Evolutionary conservation across 352 stramenopile genomes (phyloP).

Genomic region (Achlya hypogyna): DNA sequence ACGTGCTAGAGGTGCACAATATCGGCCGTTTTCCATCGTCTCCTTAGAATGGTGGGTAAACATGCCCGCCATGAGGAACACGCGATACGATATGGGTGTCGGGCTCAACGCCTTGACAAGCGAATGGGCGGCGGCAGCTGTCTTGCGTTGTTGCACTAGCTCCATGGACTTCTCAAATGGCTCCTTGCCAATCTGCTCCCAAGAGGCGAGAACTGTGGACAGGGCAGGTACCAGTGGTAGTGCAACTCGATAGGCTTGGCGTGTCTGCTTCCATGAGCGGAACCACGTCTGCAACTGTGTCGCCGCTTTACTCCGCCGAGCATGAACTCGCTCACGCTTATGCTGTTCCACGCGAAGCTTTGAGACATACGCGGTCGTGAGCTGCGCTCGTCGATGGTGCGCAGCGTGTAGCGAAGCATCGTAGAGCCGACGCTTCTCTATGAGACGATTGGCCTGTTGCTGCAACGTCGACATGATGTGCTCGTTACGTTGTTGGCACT

Average conservation of each 20-base stretch:
- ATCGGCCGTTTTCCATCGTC: constrained; percentile 43
- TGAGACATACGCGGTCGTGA: constrained; percentile 9
- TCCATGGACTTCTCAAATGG: constrained; percentile 56
- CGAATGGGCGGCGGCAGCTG: constrained; percentile 39
- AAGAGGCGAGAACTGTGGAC: constrained; percentile 33
- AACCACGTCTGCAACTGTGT: constrained; percentile 51
- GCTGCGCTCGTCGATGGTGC: neutral
- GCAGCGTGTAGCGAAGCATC: constrained; percentile 2
- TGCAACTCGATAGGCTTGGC: constrained; percentile 32
- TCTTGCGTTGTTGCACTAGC: constrained; percentile 45
- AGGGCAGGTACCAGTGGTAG: constrained; percentile 32
- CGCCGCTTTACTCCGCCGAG: neutral
- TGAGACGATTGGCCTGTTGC: neutral
- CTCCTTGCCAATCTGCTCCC: neutral
- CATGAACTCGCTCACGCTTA: constrained; percentile 1
- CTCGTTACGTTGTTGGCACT: constrained; percentile 13
- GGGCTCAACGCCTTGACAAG: constrained; percentile 48
- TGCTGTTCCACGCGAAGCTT: constrained; percentile 4
- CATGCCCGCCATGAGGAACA: constrained; percentile 69
- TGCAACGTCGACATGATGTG: neutral
- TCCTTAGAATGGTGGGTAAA: constrained; percentile 50
- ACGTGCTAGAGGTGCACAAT: neutral
- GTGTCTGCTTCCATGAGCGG: constrained; percentile 35
- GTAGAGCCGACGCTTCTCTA: constrained; percentile 11
- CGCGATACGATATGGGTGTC: constrained; percentile 35